A percentile compares a stretch with the other conserved stretches of the same genome.
These are phyloP conservation scores for Acanthamoeba castellanii DNA, from an alignment of 208 protist species.

Conservation along the genomic window DNA sequence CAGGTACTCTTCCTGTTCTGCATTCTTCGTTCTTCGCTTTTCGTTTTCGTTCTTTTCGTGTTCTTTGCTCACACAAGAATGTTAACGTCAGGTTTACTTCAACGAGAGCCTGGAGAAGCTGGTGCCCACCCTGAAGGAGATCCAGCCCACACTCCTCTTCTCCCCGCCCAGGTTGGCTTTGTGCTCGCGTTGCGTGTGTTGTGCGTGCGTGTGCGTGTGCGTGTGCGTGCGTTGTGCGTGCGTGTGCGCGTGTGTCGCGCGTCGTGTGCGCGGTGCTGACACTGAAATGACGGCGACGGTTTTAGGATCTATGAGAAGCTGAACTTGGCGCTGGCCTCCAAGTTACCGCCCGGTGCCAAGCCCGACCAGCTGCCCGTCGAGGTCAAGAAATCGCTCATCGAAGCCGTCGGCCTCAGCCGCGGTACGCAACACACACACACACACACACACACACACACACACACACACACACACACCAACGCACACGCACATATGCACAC, in stretches of 20 bases:
- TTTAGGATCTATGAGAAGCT: slow-evolving; percentile 4
- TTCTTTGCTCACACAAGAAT: not conserved
- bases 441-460: not conserved
- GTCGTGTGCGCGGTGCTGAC: not conserved
- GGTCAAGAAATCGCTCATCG: not conserved
- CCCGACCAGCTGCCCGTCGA: not conserved
- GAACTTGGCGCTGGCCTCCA: not conserved
- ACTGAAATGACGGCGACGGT: not conserved
- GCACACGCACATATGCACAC: not conserved
- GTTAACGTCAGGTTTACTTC: not conserved
- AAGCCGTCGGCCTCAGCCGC: not conserved
- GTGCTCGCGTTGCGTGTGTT: no score
- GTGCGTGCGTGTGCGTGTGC: not conserved
- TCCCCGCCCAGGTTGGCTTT: not conserved
- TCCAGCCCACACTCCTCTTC: slow-evolving; percentile 3
- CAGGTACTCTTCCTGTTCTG: not conserved
- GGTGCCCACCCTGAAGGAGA: slow-evolving; percentile 1
- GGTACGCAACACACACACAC: not conserved
- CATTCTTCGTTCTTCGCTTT: not conserved
- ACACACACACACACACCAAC: no score
- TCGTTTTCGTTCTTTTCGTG: no score
- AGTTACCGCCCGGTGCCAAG: not conserved
- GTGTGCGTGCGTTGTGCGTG: not conserved
- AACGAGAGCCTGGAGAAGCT: not conserved
- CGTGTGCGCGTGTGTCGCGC: not conserved